Base-by-base conservation (phyloP, 2,329 filamentous ascomycete genomes). In the Colletotrichum lini region DNA sequence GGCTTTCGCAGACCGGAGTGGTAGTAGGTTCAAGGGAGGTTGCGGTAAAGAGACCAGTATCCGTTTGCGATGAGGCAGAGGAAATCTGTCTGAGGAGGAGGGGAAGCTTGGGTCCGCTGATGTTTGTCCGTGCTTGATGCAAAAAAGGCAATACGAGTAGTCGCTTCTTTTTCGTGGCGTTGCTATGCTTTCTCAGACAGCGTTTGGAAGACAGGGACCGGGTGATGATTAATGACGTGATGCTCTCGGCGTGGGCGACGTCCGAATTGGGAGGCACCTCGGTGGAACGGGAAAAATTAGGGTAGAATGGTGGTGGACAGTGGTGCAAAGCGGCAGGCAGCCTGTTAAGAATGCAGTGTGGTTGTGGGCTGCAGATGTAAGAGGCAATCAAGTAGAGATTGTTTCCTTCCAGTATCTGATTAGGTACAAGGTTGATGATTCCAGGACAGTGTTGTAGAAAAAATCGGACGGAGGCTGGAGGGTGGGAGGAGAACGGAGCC, bases 201-300 rank as follows among this genome's bases (percentile, higher is more conserved):
- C 44, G 45, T 50, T 50, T 49, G 45, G 38, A 6, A 45, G 47
- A 30, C 16, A 44, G 60, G 30, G 47, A 38, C 18, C 35, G 30
- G 30, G 47, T 63, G 49, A 63, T 63, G 47, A 9, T 54, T 18
- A 44, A 63, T 63, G 60, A 63, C 60, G 60, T 54, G 60, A 63
- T 63, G 45, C 16, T 50, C 42, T 30, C 35, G 8, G 30, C 50
- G 23, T 35, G n/a, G 57, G 21, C 26, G 23, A 63, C 49, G 49
- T 35, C 49, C 60, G 30, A 23, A 18, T 40, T 26, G 8, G 21
- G 23, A 26, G 21, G 26, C 38, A 21, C 16, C 26, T 60, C n/a
- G 30, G 30, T 50, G 45, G 30, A 50, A 10, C 35, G 35, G 35
- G 9, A 30, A 26, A 50, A 50, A 40, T 38, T 50, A 61, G 40